Conservation (phyloP, 192 early-diverging fungal genomes). For the Rhizophagus sp. region DNA sequence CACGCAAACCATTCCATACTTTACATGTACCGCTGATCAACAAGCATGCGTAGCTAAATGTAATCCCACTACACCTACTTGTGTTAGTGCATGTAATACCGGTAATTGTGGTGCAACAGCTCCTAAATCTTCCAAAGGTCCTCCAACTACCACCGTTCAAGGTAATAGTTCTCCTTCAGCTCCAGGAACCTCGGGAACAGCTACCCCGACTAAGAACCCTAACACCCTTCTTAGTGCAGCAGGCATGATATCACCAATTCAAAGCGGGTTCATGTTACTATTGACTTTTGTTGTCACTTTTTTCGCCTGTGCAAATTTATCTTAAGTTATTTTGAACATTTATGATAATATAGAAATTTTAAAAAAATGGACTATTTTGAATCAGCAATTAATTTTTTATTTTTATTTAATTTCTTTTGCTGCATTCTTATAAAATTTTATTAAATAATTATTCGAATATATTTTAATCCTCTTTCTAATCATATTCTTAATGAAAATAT, state of each 20-base stretch:
- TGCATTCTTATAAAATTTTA: too few species aligned
- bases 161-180: neutral
- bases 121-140: neutral
- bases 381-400: too few species aligned
- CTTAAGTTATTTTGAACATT: too few species aligned
- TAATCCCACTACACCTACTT: neutral
- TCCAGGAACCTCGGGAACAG: neutral
- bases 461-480: too few species aligned
- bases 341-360: too few species aligned
- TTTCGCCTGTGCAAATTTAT: too few species aligned
- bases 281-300: neutral
- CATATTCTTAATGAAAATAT: too few species aligned
- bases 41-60: constrained; percentile 21
- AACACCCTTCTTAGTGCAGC: neutral
- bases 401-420: too few species aligned
- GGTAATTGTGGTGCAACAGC: neutral
- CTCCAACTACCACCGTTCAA: neutral
- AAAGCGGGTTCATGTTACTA: neutral
- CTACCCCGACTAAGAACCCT: neutral
- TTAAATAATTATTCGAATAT: too few species aligned
- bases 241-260: neutral
- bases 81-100: constrained; percentile 3
- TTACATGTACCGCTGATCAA: constrained; percentile 28
- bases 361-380: too few species aligned
- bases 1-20: constrained; percentile 35